Percentiles rank a stretch among this genome's conserved stretches.
Evolutionary conservation across 768 basidiomycete species (phyloP).

Genomic region (Mycena venus): DNA sequence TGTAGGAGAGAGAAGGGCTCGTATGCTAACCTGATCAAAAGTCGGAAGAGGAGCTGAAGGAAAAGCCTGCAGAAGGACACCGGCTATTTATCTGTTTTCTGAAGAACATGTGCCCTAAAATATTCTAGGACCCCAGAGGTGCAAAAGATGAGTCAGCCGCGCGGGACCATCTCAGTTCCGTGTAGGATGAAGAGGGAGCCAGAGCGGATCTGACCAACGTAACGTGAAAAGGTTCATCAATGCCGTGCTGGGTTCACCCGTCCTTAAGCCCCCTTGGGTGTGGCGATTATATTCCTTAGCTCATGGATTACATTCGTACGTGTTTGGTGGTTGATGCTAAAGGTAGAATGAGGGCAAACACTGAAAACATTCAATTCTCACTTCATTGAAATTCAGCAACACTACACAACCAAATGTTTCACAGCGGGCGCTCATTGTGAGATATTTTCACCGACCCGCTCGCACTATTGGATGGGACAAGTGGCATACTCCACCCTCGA

Average conservation of each 20-base stretch:
- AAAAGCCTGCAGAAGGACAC: not conserved
- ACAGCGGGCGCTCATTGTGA: no score
- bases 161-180: no score
- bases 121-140: no score
- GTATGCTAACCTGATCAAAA: conserved; percentile 8
- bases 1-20: conserved; percentile 4
- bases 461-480: not conserved
- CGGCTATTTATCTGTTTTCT: conserved; percentile 5
- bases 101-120: not conserved
- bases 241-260: not conserved
- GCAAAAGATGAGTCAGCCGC: no score
- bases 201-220: no score
- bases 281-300: not conserved
- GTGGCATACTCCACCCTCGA: not conserved
- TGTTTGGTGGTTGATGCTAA: not conserved
- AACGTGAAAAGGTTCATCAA: conserved; percentile 1
- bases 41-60: not conserved
- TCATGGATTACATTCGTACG: conserved; percentile 4
- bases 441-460: conserved; percentile 1
- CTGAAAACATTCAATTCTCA: no score
- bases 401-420: no score
- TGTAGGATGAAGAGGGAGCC: no score
- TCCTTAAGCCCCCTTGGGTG: not conserved
- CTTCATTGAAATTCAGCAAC: no score
- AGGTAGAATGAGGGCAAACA: no score